Evolutionary conservation across 1,284 basidiomycete species (phyloP).

Genomic region (Peniophora sp.): DNA sequence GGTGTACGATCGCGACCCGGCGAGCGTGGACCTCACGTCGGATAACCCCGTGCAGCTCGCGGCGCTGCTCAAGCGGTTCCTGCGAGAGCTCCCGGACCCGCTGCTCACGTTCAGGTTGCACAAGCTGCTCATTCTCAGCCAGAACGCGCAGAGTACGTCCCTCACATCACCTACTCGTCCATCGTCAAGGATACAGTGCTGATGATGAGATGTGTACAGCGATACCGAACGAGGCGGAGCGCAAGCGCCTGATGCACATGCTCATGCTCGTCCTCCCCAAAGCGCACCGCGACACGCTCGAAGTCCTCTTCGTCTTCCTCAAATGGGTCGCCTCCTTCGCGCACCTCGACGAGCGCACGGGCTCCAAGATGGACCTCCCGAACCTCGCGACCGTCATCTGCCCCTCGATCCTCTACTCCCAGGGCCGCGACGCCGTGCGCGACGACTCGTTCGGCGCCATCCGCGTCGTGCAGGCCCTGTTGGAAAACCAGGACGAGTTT

Average conservation of each 20-base stretch:
- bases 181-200: background rate
- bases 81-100: constrained; percentile 94
- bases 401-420: constrained; percentile 89
- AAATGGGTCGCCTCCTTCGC: constrained; percentile 99
- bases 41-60: constrained; percentile 98
- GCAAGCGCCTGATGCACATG: constrained; percentile 81
- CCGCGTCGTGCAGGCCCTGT: constrained; percentile 72
- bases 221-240: constrained; percentile 70
- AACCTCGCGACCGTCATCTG: constrained; percentile 98
- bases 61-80: constrained; percentile 93
- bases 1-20: constrained; percentile 87
- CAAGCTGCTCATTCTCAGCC: constrained; percentile 81
- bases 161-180: constrained; percentile 12
- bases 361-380: constrained; percentile 95
- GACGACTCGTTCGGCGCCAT: constrained; percentile 95
- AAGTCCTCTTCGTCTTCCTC: constrained; percentile 96
- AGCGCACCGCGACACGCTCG: constrained; percentile 93
- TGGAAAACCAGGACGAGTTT: constrained; percentile 94
- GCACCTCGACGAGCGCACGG: constrained; percentile 96
- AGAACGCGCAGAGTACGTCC: constrained; percentile 51
- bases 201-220: constrained; percentile 33
- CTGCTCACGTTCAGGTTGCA: constrained; percentile 93
- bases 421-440: constrained; percentile 79
- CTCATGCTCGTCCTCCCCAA: constrained; percentile 86
- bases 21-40: constrained; percentile 83